Evolutionary conservation across 176 grass and related monocot species (phyloP).

Genomic region (Cymbopogon citratus): DNA sequence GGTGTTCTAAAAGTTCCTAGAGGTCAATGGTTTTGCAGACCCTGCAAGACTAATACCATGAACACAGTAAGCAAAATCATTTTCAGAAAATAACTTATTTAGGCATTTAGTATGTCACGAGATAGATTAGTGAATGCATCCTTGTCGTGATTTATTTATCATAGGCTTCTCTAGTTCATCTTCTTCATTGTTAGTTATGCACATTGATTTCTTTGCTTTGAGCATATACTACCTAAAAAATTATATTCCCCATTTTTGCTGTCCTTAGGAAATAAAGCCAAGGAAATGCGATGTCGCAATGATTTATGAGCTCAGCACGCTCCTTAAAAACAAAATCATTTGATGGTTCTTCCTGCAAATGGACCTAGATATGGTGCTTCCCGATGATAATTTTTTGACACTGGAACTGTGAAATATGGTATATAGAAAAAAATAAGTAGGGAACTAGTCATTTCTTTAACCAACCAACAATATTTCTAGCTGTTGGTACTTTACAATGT

Average conservation of each 20-base stretch:
- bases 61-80: conserved; percentile 51
- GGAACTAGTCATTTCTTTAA: not conserved
- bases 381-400: not conserved
- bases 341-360: conserved; percentile 5
- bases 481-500: not conserved
- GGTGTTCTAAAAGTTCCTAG: conserved; percentile 80
- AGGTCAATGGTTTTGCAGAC: conserved; percentile 80
- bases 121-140: not conserved
- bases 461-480: not conserved
- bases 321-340: not conserved
- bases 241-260: not conserved
- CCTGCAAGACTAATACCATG: conserved; percentile 58
- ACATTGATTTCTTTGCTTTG: not conserved
- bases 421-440: not conserved
- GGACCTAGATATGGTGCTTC: conserved; percentile 10
- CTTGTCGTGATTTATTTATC: conserved; percentile 3
- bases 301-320: conserved; percentile 3
- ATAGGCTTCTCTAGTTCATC: not conserved
- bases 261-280: not conserved
- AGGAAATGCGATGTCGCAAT: conserved; percentile 1
- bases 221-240: not conserved
- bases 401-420: not conserved
- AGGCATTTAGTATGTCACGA: not conserved
- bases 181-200: conserved; percentile 20
- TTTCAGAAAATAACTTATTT: not conserved